A percentile compares a stretch with the other conserved stretches of the same genome.
phyloP scores from a whole-genome alignment of 1,139 yeast genomes.

The Suhomyces anneliseae region DNA sequence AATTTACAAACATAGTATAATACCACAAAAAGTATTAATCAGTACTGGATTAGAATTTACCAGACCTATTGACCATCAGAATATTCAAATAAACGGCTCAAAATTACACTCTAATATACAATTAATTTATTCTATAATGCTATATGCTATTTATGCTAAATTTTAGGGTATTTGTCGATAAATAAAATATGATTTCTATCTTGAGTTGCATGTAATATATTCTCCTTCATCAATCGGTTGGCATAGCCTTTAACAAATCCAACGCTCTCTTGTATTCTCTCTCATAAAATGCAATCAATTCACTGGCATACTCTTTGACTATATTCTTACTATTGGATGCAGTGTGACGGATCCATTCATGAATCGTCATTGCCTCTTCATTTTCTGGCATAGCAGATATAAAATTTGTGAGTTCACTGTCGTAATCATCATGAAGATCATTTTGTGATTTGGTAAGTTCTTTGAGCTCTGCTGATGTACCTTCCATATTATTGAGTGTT shows the following conservation, averaged over 20 bases:
- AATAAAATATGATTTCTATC: no score
- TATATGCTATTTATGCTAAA: no score
- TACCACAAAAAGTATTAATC: no score
- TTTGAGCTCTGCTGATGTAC: slow-evolving; percentile 26
- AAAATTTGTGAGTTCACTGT: slow-evolving; percentile 63
- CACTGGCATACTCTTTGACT: slow-evolving; percentile 43
- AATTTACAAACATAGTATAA: no score
- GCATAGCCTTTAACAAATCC: slow-evolving; percentile 23
- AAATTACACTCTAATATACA: no score
- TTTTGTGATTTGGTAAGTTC: slow-evolving; percentile 17
- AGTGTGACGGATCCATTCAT: slow-evolving; percentile 63
- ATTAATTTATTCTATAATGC: no score
- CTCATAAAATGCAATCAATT: slow-evolving; percentile 45
- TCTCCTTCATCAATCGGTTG: slow-evolving; percentile 20
- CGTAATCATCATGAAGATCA: slow-evolving; percentile 54
- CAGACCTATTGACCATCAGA: no score
- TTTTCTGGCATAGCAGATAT: slow-evolving; percentile 68
- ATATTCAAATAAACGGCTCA: no score
- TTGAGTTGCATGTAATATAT: no score
- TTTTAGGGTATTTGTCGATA: no score
- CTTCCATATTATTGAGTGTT: slow-evolving; percentile 38
- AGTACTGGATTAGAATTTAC: no score
- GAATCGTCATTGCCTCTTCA: slow-evolving; percentile 67
- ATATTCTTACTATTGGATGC: slow-evolving; percentile 42
- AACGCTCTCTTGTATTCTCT: slow-evolving; percentile 47